phyloP scores from a whole-genome alignment of 1,284 basidiomycete genomes.

The Cutaneotrichosporon mucoides region DNA sequence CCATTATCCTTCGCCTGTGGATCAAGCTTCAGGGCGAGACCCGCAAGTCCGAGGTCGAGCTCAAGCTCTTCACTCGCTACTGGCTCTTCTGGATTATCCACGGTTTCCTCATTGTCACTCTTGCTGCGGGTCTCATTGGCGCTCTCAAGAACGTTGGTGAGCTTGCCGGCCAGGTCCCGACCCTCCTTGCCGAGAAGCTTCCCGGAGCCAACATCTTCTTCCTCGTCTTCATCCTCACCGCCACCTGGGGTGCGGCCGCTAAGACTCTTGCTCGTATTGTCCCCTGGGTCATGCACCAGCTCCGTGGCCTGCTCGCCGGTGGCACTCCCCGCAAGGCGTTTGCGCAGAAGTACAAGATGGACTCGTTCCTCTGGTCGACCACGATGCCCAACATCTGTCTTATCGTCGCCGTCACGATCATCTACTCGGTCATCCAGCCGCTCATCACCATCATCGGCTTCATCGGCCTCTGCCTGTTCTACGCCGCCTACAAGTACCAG shows the following conservation, averaged over 20 bases:
- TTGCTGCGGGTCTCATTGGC: constrained; percentile 73
- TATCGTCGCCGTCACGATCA: constrained; percentile 42
- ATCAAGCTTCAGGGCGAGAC: constrained; percentile 45
- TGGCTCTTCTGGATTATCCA: constrained; percentile 90
- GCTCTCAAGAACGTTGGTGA: constrained; percentile 62
- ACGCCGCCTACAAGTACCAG: constrained; percentile 48
- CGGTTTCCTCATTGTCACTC: constrained; percentile 81
- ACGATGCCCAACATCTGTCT: constrained; percentile 44
- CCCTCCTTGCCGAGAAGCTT: constrained; percentile 66
- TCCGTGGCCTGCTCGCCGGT: constrained; percentile 76
- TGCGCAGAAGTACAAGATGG: constrained; percentile 41
- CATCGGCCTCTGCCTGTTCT: constrained; percentile 42
- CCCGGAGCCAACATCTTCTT: constrained; percentile 89
- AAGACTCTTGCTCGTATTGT: constrained; percentile 76
- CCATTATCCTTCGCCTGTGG: constrained; percentile 65
- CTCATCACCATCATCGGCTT: constrained; percentile 41
- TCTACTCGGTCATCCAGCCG: constrained; percentile 50
- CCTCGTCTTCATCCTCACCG: constrained; percentile 63
- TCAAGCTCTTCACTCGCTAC: constrained; percentile 85
- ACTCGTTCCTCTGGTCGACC: constrained; percentile 37
- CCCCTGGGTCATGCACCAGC: constrained; percentile 72
- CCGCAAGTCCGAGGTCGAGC: constrained; percentile 69
- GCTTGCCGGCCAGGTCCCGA: constrained; percentile 62
- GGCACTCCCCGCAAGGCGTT: constrained; percentile 71
- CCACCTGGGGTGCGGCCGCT: constrained; percentile 65